Conservation (phyloP, 2,329 filamentous ascomycete genomes). For the Clonostachys chloroleuca region DNA sequence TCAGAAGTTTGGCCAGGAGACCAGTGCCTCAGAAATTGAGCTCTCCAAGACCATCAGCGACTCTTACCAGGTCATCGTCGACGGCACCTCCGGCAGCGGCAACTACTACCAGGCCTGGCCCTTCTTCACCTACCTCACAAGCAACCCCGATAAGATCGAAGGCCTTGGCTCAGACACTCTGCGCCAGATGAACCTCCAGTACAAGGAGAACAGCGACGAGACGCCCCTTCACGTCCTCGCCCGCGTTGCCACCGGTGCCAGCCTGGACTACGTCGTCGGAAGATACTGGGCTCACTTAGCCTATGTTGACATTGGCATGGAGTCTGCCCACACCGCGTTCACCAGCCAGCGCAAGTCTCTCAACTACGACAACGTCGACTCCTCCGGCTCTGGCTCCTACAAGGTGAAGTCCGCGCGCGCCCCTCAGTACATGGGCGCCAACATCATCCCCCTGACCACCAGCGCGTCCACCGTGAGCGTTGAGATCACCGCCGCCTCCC, state of each 20-base stretch:
- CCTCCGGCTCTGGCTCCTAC: conserved; percentile 25
- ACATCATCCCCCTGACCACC: conserved; percentile 37
- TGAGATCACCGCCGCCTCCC: conserved; percentile 23
- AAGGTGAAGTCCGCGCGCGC: conserved; percentile 32
- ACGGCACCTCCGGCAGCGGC: conserved; percentile 29
- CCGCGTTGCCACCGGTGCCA: conserved; percentile 23
- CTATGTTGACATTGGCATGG: conserved; percentile 42
- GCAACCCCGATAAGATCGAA: conserved; percentile 37
- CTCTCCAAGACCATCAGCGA: conserved; percentile 38
- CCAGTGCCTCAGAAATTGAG: conserved; percentile 30
- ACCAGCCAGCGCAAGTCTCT: conserved; percentile 22
- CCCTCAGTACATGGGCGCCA: conserved; percentile 45
- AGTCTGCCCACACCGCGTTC: conserved; percentile 31
- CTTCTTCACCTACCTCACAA: conserved; percentile 40
- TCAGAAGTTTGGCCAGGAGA: conserved; percentile 22
- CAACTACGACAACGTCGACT: conserved; percentile 36
- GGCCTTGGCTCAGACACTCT: conserved; percentile 34
- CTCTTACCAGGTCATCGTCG: conserved; percentile 41
- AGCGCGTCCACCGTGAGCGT: conserved; percentile 21
- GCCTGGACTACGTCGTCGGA: conserved; percentile 33
- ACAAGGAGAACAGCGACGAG: conserved; percentile 38
- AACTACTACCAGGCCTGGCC: conserved; percentile 51
- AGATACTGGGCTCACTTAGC: conserved; percentile 50
- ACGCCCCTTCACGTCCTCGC: conserved; percentile 41
- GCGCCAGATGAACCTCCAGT: conserved; percentile 35